phyloP scores from a whole-genome alignment of 1,284 basidiomycete species.

The Tremellales sp. region DNA sequence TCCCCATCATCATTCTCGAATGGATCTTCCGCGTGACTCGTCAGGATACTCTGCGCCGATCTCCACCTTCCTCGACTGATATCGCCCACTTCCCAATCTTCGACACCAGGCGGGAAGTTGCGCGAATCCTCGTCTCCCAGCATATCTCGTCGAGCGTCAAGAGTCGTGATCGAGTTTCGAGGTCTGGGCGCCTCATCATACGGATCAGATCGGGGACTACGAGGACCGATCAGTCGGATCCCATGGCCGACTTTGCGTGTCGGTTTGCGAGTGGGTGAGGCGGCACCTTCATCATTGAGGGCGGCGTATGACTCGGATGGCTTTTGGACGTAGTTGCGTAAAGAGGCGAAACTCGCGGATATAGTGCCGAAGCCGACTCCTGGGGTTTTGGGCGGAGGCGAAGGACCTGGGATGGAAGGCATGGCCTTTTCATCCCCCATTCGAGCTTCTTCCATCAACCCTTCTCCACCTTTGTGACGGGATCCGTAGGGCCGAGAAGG shows the following conservation, averaged over 20 bases:
- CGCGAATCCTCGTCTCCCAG: constrained; percentile 37
- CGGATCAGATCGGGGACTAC: constrained; percentile 7
- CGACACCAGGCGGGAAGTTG: constrained; percentile 5
- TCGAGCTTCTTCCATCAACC: constrained; percentile 14
- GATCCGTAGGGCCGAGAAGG: constrained; percentile 16
- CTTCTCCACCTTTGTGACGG: constrained; percentile 24
- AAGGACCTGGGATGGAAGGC: constrained; percentile 12
- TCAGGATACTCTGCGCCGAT: constrained; percentile 18
- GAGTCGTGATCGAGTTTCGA: neutral
- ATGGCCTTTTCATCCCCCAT: neutral
- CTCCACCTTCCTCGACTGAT: constrained; percentile 14
- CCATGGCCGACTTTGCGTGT: constrained; percentile 23
- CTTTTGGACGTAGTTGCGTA: neutral
- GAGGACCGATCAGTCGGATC: constrained; percentile 31
- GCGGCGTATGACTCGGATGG: constrained; percentile 21
- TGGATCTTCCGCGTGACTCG: constrained; percentile 9
- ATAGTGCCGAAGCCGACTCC: constrained; percentile 20
- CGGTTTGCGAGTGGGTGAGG: constrained; percentile 12
- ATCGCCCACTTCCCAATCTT: constrained; percentile 15
- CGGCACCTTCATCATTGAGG: constrained; percentile 11
- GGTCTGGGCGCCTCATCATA: neutral
- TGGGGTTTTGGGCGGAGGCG: constrained; percentile 17
- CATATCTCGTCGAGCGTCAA: constrained; percentile 28
- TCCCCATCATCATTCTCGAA: constrained; percentile 12
- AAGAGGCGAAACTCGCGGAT: constrained; percentile 11